A percentile compares a stretch with the other conserved stretches of the same genome.
phyloP scores from a whole-genome alignment of 2,329 filamentous ascomycete species.

The Mycosphaerella sp. region DNA sequence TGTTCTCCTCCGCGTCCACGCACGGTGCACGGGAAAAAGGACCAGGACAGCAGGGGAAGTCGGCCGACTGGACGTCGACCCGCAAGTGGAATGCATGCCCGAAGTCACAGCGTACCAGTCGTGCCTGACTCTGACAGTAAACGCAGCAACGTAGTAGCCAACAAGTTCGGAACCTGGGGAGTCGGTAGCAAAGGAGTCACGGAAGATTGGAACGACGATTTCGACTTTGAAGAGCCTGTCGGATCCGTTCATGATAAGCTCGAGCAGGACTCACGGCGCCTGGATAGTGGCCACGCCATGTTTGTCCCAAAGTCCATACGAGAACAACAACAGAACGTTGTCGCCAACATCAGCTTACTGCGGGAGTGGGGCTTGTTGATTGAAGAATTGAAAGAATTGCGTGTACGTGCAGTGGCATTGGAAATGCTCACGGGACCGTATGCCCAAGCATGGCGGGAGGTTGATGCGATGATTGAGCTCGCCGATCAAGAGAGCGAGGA shows the following conservation, averaged over 20 bases:
- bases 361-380: constrained; percentile 74
- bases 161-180: constrained; percentile 77
- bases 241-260: constrained; percentile 35
- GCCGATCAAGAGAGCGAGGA: constrained; percentile 62
- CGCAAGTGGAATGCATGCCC: constrained; percentile 63
- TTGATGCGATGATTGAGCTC: constrained; percentile 81
- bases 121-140: constrained; percentile 52
- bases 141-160: constrained; percentile 52
- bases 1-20: constrained; percentile 59
- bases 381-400: constrained; percentile 73
- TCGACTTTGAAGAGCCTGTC: constrained; percentile 60
- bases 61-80: constrained; percentile 61
- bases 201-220: constrained; percentile 87
- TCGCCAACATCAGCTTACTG: constrained; percentile 76
- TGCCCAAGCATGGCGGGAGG: constrained; percentile 65
- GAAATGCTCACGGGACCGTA: constrained; percentile 57
- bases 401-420: constrained; percentile 62
- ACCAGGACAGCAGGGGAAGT: constrained; percentile 63
- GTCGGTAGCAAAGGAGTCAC: constrained; percentile 71
- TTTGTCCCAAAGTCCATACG: constrained; percentile 73
- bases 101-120: constrained; percentile 75
- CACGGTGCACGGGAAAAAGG: constrained; percentile 71
- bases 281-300: constrained; percentile 50
- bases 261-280: constrained; percentile 35
- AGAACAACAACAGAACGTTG: constrained; percentile 74